Evolutionary conservation across 2,329 filamentous ascomycete genomes (phyloP).

Genomic region (Raffaelea albimanens): DNA sequence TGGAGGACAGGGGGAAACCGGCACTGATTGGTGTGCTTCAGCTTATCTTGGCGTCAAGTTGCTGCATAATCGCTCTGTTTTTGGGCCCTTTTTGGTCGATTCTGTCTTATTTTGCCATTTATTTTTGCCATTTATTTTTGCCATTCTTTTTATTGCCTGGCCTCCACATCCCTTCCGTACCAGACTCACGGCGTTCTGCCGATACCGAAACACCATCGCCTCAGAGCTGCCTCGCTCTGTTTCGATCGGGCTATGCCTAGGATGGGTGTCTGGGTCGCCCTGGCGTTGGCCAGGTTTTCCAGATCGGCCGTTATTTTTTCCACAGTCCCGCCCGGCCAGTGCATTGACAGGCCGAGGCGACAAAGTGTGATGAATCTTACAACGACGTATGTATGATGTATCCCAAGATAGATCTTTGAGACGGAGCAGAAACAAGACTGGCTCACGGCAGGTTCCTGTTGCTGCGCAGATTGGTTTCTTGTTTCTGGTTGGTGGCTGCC

Average conservation of each 20-base stretch:
- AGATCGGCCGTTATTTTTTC: too few species aligned
- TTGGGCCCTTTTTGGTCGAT: background rate
- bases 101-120: background rate
- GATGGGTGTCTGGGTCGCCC: too few species aligned
- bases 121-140: background rate
- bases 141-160: background rate
- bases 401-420: too few species aligned
- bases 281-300: too few species aligned
- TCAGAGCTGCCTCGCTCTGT: conserved; percentile 8
- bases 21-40: conserved; percentile 1
- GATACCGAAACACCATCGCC: conserved; percentile 7
- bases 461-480: background rate
- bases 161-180: background rate
- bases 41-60: conserved; percentile 1
- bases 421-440: background rate
- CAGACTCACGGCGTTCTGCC: background rate
- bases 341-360: too few species aligned
- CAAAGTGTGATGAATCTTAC: too few species aligned
- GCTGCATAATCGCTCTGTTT: conserved; percentile 4
- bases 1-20: too few species aligned
- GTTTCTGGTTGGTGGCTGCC: background rate
- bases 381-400: too few species aligned
- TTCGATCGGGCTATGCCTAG: conserved; percentile 7
- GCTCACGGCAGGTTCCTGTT: too few species aligned
- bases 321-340: too few species aligned